phyloP scores from a whole-genome alignment of 1,284 basidiomycete species.

The Sanguinoderma infundibulare region DNA sequence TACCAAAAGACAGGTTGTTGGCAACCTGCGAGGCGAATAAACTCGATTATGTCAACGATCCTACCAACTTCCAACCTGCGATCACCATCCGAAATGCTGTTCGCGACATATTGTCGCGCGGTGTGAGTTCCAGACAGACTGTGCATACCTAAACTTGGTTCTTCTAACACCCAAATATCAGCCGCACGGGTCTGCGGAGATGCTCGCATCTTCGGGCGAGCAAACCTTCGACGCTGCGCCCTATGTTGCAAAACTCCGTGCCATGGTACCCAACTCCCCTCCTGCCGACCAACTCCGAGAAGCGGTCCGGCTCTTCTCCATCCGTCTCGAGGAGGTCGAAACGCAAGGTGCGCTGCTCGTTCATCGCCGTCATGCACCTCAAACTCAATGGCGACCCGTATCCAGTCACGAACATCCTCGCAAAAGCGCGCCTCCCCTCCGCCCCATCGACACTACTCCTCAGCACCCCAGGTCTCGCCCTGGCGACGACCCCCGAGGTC shows the following conservation, averaged over 20 bases:
- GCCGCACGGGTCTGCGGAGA: background rate
- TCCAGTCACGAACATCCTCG: conserved; percentile 39
- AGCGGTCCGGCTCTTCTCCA: conserved; percentile 17
- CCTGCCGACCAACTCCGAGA: conserved; percentile 20
- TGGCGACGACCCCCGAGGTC: conserved; percentile 42
- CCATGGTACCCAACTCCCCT: conserved; percentile 5
- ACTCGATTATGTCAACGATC: conserved; percentile 65
- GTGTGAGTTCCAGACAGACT: background rate
- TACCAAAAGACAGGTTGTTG: conserved; percentile 74
- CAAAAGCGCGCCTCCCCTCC: conserved; percentile 41
- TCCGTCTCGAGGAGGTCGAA: conserved; percentile 26
- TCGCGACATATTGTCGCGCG: conserved; percentile 41
- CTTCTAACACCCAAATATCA: background rate
- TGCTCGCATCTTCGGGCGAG: background rate
- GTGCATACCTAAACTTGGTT: background rate
- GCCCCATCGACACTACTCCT: conserved; percentile 58
- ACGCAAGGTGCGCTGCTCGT: conserved; percentile 24
- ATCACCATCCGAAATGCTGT: conserved; percentile 73
- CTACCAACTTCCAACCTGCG: conserved; percentile 73
- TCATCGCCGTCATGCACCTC: background rate
- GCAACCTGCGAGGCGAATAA: conserved; percentile 69
- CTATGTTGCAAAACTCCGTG: conserved; percentile 12
- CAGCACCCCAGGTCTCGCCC: conserved; percentile 37
- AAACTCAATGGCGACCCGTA: background rate
- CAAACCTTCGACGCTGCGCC: conserved; percentile 7